Base-by-base conservation (phyloP, 1,284 basidiomycete species). In the Xanthoconium separans region DNA sequence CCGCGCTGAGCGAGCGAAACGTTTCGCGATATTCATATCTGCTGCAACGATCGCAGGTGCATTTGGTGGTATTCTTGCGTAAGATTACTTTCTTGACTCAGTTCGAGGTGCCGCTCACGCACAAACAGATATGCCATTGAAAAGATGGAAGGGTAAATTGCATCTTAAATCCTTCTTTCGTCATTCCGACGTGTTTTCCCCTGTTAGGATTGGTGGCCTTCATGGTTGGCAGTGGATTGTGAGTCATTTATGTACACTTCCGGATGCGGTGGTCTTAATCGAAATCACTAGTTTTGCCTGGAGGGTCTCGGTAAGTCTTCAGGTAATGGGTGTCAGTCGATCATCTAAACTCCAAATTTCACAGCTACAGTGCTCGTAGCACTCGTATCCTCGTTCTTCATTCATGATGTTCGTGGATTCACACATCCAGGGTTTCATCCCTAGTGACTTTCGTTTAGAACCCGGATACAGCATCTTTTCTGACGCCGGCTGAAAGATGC, bases 181-280 rank as follows among this genome's bases (percentile, higher is more conserved):
- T 30, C 15, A 24, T 24, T 24, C 24, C 24, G 6, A 24, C 6
- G 24, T 24, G 24, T 24, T 40, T 47, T 49, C n/a, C 20, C 33
- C 3, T 47, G 11, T 13, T n/a, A 61, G 59, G 13, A 34, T 83
- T 55, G 73, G 65, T 12, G 73, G 73, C 22, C 61, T 73, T n/a
- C 72, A 60, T 49, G 73, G 71, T 18, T 73, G 73, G 75, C 70
- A 72, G 44, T 79, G 77, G 76, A 77, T 79, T 47, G 77, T 79
- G 55, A 71, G 77, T 65, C 7, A 3, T 8, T 18, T 29, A 7
- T 4, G 16, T 29, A 11, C 6, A 12, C 8, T 27, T 8, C 0
- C 29, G 16, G 27, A 18, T 36, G 30, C 10, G 4, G 11, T 44
- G 29, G 16, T 37, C 44, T 65, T 6, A 55, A 9, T 24, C 18